Evolutionary conservation across 139 green algal genomes (phyloP).

Genomic region (Micromonas pusilla): DNA sequence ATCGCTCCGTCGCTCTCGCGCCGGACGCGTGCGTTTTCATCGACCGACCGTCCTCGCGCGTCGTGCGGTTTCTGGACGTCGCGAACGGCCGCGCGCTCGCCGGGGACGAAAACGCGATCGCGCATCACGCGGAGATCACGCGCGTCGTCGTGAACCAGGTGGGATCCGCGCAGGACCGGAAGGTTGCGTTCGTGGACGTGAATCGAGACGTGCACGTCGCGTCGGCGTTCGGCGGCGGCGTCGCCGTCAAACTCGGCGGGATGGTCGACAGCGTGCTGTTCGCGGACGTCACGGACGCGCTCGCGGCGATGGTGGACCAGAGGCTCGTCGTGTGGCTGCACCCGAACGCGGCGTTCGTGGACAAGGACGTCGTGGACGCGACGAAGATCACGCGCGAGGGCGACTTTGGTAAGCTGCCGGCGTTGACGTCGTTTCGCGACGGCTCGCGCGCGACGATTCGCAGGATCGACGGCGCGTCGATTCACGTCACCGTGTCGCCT

Average conservation of each 20-base stretch:
- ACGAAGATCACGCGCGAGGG: conserved; percentile 44
- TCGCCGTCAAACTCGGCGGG: conserved; percentile 52
- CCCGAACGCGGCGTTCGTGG: conserved; percentile 55
- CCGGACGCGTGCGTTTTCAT: conserved; percentile 63
- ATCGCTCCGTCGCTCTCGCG: conserved; percentile 46
- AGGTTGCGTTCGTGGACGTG: conserved; percentile 61
- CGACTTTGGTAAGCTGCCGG: conserved; percentile 47
- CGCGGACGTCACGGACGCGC: conserved; percentile 58
- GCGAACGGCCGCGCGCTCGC: conserved; percentile 29
- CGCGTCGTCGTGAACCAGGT: conserved; percentile 54
- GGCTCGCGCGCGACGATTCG: conserved; percentile 43
- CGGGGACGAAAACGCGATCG: conserved; percentile 43
- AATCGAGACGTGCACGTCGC: conserved; percentile 67
- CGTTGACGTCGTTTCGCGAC: conserved; percentile 38
- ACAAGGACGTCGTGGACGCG: conserved; percentile 54
- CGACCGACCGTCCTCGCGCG: conserved; percentile 35
- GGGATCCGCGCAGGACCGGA: conserved; percentile 40
- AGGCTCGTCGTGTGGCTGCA: conserved; percentile 65
- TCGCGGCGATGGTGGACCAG: conserved; percentile 57
- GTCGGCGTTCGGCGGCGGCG: conserved; percentile 12
- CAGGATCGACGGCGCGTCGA: conserved; percentile 50
- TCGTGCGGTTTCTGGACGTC: conserved; percentile 3
- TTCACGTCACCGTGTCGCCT: conserved; percentile 39
- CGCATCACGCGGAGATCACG: conserved; percentile 50
- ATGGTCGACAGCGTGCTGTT: conserved; percentile 58